Base-by-base conservation (phyloP, 257 asterid genomes). In the Pogostemon cablin region DNA sequence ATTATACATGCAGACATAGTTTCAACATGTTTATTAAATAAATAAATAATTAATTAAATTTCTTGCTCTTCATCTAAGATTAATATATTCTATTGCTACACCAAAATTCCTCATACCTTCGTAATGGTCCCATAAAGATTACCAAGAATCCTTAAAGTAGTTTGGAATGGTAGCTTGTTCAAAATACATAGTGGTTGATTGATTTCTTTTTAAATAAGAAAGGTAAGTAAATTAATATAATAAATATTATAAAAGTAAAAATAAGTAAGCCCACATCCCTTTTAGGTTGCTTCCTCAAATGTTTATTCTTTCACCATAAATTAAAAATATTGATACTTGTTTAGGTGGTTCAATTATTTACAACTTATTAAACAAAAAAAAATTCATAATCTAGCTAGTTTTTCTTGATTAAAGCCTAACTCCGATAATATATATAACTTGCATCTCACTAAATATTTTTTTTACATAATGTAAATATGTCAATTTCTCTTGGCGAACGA, bases 241-340 rank as follows among this genome's bases (percentile, higher is more conserved):
- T n/a, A 57, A 8, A 15, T 54, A 25, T 53, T 53, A 52, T 17
- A 32, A 34, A 57, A 32, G 7, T 0, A 5, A 4, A n/a, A 58
- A 58, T 32, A 35, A 58, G 9, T 37, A 39, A 63, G 42, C 20
- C 39, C 40, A 15, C 57, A 50, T 72, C 11, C 56, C 46, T 71
- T 69, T 67, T 39, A 46, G 63, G 81, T 78, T 71, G 77, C 79
- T 68, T 55, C 73, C 53, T 48, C 52, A 42, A 34, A 64, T 63
- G 46, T 20, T 60, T 9, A 47, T 72, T 75, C 64, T 56, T 69
- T 75, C 17, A 60, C 39, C 6, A 59, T 69, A 65, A 54, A 65
- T 71, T 59, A 48, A 65, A 69, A 12, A 42, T 60, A 3, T 60
- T 4, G 34, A 5, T 65, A 61, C 67, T 61, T 11, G 39, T 38